Percentiles rank a stretch among this genome's conserved stretches.
These are phyloP conservation scores for Ashbya aceris DNA, from an alignment of 1,139 yeast genomes.

Conservation along the genomic window DNA sequence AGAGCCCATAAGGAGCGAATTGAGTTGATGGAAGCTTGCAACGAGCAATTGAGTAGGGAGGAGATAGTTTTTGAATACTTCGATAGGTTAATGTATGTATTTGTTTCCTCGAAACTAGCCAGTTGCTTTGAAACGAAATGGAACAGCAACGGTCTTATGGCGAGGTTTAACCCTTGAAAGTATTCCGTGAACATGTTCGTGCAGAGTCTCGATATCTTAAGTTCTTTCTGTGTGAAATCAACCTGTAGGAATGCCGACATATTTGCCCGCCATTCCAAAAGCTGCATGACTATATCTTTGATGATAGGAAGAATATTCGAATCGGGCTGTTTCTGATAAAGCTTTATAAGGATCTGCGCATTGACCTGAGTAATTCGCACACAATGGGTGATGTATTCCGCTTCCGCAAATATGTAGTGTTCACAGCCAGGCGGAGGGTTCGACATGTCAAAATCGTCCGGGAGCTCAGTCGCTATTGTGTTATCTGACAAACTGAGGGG, in stretches of 20 bases:
- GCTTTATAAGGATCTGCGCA: constrained; percentile 59
- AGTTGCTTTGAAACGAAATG: constrained; percentile 70
- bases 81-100: constrained; percentile 56
- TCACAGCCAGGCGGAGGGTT: constrained; percentile 49
- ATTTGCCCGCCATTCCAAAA: constrained; percentile 61
- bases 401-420: constrained; percentile 69
- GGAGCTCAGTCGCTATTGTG: constrained; percentile 67
- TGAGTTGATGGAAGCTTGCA: constrained; percentile 76
- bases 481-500: constrained; percentile 74
- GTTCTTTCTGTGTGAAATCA: constrained; percentile 48
- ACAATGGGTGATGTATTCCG: constrained; percentile 70
- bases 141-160: constrained; percentile 70
- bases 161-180: constrained; percentile 75
- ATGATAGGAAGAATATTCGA: constrained; percentile 66
- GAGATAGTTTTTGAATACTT: constrained; percentile 60
- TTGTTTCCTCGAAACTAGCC: constrained; percentile 41
- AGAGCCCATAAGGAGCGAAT: constrained; percentile 67
- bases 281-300: constrained; percentile 58
- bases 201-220: constrained; percentile 55
- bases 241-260: constrained; percentile 58
- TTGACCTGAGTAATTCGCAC: constrained; percentile 75
- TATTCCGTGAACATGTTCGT: constrained; percentile 80
- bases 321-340: constrained; percentile 71
- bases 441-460: constrained; percentile 59
- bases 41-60: constrained; percentile 65